Percentiles rank a stretch among this genome's conserved stretches.
phyloP scores from a whole-genome alignment of 2,329 filamentous ascomycete species.

The Ceratocystis lukuohia region DNA sequence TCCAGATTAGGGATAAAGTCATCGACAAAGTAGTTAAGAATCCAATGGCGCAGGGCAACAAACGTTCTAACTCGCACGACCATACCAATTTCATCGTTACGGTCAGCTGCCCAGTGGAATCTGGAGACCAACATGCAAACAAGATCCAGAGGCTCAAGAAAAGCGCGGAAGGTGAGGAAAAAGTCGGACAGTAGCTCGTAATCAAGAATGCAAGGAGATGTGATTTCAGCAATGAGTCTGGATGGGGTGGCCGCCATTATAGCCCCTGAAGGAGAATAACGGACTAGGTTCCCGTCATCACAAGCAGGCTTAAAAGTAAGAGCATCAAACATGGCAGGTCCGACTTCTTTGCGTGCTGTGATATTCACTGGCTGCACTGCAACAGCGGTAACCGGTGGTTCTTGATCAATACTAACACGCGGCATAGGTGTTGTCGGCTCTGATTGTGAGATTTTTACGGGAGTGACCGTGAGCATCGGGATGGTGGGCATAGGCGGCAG shows the following conservation, averaged over 20 bases:
- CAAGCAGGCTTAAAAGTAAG: conserved; percentile 66
- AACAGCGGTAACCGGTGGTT: background rate
- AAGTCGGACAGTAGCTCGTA: conserved; percentile 97
- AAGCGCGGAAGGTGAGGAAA: conserved; percentile 86
- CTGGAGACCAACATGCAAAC: conserved; percentile 74
- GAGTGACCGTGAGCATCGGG: background rate
- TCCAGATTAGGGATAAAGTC: conserved; percentile 72
- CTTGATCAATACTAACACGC: background rate
- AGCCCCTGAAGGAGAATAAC: conserved; percentile 58
- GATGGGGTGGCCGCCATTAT: conserved; percentile 84
- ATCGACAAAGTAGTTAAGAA: conserved; percentile 92
- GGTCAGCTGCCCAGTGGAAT: conserved; percentile 71
- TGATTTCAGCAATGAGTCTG: conserved; percentile 88
- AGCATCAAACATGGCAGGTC: conserved; percentile 68
- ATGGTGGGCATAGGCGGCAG: conserved; percentile 10
- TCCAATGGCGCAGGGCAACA: conserved; percentile 91
- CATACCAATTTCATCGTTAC: conserved; percentile 70
- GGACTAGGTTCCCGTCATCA: conserved; percentile 69
- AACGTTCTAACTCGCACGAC: conserved; percentile 94
- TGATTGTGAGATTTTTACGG: conserved; percentile 20
- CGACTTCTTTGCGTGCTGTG: conserved; percentile 40
- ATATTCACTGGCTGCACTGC: conserved; percentile 35
- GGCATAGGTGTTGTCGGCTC: conserved; percentile 26
- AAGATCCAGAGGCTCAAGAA: conserved; percentile 63
- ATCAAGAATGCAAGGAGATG: conserved; percentile 86